phyloP scores from a whole-genome alignment of 2,329 filamentous ascomycete species.

The Raffaelea ambrosiae region DNA sequence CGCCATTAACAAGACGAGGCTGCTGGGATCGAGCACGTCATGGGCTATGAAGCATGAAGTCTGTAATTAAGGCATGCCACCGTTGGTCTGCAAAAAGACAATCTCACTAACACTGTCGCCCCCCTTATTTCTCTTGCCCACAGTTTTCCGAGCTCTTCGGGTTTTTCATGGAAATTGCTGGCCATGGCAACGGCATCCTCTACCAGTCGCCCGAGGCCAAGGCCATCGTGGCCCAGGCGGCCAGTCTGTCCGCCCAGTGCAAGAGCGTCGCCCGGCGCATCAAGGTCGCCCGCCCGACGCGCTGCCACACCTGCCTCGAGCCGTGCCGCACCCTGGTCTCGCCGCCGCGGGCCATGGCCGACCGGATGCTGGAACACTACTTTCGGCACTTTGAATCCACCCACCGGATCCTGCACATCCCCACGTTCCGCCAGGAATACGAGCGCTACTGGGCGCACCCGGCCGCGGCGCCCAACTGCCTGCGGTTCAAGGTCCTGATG shows the following conservation, averaged over 20 bases:
- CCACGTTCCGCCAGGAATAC: constrained; percentile 43
- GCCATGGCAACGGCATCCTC: constrained; percentile 10
- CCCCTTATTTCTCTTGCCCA: too few species aligned
- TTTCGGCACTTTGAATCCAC: constrained; percentile 40
- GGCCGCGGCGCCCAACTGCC: constrained; percentile 12
- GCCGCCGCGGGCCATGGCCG: constrained; percentile 24
- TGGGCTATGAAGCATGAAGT: not conserved
- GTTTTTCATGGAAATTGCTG: not conserved
- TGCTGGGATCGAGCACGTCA: not conserved
- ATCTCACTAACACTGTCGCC: too few species aligned
- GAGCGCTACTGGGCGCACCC: constrained; percentile 33
- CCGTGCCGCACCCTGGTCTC: not conserved
- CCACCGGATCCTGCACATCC: constrained; percentile 43
- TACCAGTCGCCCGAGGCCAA: constrained; percentile 16
- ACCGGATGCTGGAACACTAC: constrained; percentile 35
- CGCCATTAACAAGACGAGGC: constrained; percentile 24
- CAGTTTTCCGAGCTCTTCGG: not conserved
- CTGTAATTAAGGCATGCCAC: too few species aligned
- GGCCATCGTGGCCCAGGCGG: constrained; percentile 17
- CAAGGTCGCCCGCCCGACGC: constrained; percentile 25
- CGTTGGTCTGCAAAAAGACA: too few species aligned
- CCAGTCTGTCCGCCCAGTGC: constrained; percentile 22
- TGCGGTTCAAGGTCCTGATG: constrained; percentile 28
- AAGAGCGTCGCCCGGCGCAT: constrained; percentile 22
- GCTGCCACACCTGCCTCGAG: constrained; percentile 15